These are phyloP conservation scores for Exophiala alcalophila DNA, from an alignment of 2,329 filamentous ascomycete species.

Conservation along the genomic window DNA sequence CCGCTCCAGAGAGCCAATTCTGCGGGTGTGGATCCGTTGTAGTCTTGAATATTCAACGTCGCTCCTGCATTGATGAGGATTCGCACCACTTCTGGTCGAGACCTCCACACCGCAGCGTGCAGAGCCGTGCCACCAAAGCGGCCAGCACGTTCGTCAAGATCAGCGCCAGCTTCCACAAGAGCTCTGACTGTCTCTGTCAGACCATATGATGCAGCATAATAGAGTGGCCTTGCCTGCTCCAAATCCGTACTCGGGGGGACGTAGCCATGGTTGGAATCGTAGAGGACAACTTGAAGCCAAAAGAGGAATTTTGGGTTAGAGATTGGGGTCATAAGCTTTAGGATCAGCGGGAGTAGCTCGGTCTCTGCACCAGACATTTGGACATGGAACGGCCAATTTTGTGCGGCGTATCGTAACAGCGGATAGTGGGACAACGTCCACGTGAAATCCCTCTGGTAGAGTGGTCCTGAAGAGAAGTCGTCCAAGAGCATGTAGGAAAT, in stretches of 20 bases:
- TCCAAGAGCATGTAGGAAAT: conserved; percentile 20
- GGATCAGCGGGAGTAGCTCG: conserved; percentile 20
- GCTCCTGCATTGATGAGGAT: conserved; percentile 20
- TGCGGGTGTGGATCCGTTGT: conserved; percentile 14
- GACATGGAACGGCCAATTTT: conserved; percentile 21
- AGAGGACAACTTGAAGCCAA: conserved; percentile 25
- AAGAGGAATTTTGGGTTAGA: conserved; percentile 18
- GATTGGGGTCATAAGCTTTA: conserved; percentile 12
- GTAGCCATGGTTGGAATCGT: conserved; percentile 18
- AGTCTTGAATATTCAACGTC: conserved; percentile 15
- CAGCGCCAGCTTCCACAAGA: conserved; percentile 9
- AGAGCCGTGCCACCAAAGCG: conserved; percentile 21
- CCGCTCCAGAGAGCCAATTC: conserved; percentile 15
- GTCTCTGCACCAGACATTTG: conserved; percentile 13
- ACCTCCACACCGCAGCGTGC: conserved; percentile 23
- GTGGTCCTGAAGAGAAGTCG: conserved; percentile 16
- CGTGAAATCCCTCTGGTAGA: conserved; percentile 5
- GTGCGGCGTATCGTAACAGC: conserved; percentile 18
- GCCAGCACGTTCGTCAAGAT: conserved; percentile 19
- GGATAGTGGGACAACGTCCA: conserved; percentile 9
- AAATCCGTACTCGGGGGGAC: conserved; percentile 9
- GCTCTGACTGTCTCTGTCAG: conserved; percentile 19
- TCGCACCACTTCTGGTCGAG: conserved; percentile 12
- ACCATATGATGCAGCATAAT: conserved; percentile 23
- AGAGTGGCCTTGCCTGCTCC: conserved; percentile 9